Base-by-base conservation (phyloP, 805 yeast genomes). In the Lachancea sp. region DNA sequence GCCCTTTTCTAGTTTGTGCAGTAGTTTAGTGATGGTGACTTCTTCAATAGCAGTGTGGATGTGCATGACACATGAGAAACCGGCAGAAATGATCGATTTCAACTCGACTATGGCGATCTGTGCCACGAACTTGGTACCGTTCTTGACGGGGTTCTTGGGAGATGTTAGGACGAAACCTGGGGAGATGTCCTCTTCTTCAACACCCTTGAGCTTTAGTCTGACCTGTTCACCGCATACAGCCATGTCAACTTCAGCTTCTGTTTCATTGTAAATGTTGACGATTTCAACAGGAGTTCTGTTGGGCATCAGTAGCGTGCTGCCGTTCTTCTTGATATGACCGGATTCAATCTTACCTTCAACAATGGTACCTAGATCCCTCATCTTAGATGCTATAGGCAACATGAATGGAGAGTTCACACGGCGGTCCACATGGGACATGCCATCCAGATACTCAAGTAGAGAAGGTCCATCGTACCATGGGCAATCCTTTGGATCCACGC, bases 321-420 rank as follows among this genome's bases (percentile, higher is more conserved):
- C 74, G 54, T 85, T 85, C 72, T 86, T 90, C 72, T 81, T 86
- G 54, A 91, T 75, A 60, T 85, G 89, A 41, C 99, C 99, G 46
- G 95, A 82, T 73, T 90, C 99, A 62, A 93, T 85, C 74, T 93
- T 93, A 69, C 99, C 99, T 71, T 93, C 99, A 44, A 93, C 93
- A 53, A 93, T 81, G 42, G 98, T 89, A 68, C 99, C 99, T 73
- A 93, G 73, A 66, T 93, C 99, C 68, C 87, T 90, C 85, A 89
- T 85, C 70, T 93, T 93, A 57, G 93, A 86, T 22, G 95, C 78
- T 55, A 93, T 77, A 48, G 99, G 99, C 58, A 93, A 74, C 98
- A 93, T 90, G 74, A 93, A 93, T 56, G 99, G 97, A 39, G 91
- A 96, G 62, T 85, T 86, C 60, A 88, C 73, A 61, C 81, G 86